Conservation (phyloP, 768 basidiomycete genomes). For the Mycena floridula region DNA sequence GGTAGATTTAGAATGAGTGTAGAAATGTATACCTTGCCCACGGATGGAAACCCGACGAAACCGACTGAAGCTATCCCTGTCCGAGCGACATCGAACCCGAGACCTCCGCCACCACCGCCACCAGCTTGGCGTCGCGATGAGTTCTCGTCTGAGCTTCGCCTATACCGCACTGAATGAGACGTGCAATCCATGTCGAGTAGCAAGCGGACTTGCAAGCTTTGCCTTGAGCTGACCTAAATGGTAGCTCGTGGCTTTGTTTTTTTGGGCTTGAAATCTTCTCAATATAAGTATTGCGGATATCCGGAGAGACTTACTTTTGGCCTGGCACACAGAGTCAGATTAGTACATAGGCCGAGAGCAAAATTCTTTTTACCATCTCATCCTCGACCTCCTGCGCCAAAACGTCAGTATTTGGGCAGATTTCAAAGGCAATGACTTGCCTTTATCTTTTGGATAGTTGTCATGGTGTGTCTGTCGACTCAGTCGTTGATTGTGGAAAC, state of each 20-base stretch:
- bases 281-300: too few relatives aligned
- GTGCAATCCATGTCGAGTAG: too few relatives aligned
- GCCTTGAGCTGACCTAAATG: constrained; percentile 97
- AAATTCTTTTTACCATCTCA: constrained; percentile 73
- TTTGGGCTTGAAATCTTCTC: constrained; percentile 89
- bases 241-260: constrained; percentile 94
- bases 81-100: constrained; percentile 47
- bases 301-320: constrained; percentile 56
- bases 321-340: constrained; percentile 30
- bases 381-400: constrained; percentile 79
- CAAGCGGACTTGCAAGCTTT: background rate
- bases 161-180: too few relatives aligned
- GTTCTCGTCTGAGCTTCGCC: constrained; percentile 92
- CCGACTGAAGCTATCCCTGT: constrained; percentile 98
- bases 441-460: constrained; percentile 88
- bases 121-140: constrained; percentile 74
- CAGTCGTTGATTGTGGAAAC: too few relatives aligned
- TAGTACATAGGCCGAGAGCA: background rate
- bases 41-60: constrained; percentile 89
- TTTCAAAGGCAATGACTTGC: constrained; percentile 29
- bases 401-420: constrained; percentile 14
- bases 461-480: constrained; percentile 57
- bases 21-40: constrained; percentile 75
- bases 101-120: constrained; percentile 81
- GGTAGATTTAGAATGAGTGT: background rate